Evolutionary conservation across 176 grass and related monocot species (phyloP).

Genomic region (Hyparrhenia diplandra): DNA sequence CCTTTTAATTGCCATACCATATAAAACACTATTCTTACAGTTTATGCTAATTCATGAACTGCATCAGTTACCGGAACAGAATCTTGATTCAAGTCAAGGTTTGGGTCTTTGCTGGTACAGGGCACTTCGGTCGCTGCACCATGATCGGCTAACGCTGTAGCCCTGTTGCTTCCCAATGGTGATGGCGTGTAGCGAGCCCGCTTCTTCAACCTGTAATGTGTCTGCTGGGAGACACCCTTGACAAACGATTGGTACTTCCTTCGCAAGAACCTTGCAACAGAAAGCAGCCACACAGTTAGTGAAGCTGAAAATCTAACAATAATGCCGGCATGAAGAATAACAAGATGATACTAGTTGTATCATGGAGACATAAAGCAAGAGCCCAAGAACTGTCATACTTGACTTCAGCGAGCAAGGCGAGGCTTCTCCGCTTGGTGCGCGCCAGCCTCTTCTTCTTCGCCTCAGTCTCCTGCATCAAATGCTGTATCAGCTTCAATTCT

Average conservation of each 20-base stretch:
- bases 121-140: slow-evolving; percentile 13
- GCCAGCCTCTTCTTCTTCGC: slow-evolving; percentile 52
- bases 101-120: slow-evolving; percentile 39
- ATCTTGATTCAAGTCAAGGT: slow-evolving; percentile 47
- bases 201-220: slow-evolving; percentile 40
- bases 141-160: not conserved
- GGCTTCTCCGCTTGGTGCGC: slow-evolving; percentile 38
- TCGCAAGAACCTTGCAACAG: slow-evolving; percentile 56
- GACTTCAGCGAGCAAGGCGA: slow-evolving; percentile 49
- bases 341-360: not conserved
- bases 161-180: slow-evolving; percentile 6
- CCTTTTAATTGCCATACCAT: not conserved
- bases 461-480: slow-evolving; percentile 52
- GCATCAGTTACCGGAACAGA: slow-evolving; percentile 40
- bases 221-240: slow-evolving; percentile 24
- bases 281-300: not conserved
- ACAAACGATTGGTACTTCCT: slow-evolving; percentile 40
- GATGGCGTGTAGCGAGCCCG: not conserved
- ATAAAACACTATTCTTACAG: not conserved
- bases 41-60: not conserved
- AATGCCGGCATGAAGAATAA: not conserved
- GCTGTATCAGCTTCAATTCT: not conserved
- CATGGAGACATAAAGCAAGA: not conserved
- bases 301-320: not conserved
- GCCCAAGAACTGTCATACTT: slow-evolving; percentile 36